Base-by-base conservation (phyloP, 163 green algal species). In the Chlorella variabilis region DNA sequence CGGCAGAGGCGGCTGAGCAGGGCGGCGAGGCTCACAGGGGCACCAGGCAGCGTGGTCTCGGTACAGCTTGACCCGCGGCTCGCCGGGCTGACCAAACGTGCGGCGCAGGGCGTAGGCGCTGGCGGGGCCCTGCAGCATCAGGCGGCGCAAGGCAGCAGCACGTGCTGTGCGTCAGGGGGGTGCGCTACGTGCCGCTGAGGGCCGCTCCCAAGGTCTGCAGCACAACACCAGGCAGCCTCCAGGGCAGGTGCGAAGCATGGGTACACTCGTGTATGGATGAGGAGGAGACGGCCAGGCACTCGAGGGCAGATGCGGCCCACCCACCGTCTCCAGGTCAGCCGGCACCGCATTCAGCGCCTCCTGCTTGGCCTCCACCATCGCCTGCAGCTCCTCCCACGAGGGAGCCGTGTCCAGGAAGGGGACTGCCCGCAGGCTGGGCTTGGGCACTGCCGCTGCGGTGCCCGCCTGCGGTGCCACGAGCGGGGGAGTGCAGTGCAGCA, bases 21-120 rank as follows among this genome's bases (percentile, higher is more conserved):
- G n/a, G n/a, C 1, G 20, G 45, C 68, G 29, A 13, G 7, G 33
- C 51, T 71, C 61, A 78, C 51, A 98, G 3, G 94, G 93, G 85
- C 94, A 98, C 94, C 94, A 97, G 18, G 89, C 87, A 6, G 93
- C 92, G 70, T 93, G 87, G 80, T 95, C 89, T 1, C 91, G 74
- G 84, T 96, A 97, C 29, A 98, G 88, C 85, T 95, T 97, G 13
- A 97, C 63, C 0, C 84, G 68, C 0, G 89, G 88, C 56, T 81
- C 81, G 0, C 73, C 81, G 5, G 75, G 62, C 29, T 86, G 77
- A 3, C 93, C 93, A 91, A 97, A 98, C 0, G 81, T 94, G n/a
- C 94, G 89, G 49, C 89, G 88, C 42, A 97, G 77, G 5, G 91
- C 80, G 25, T 87, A 68, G 15, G 92, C 71, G 83, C 90, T 91